Evolutionary conservation across 208 protist genomes (phyloP), one percentile per base, ranked within the genome.

Genomic region (Leishmania turanica): DNA sequence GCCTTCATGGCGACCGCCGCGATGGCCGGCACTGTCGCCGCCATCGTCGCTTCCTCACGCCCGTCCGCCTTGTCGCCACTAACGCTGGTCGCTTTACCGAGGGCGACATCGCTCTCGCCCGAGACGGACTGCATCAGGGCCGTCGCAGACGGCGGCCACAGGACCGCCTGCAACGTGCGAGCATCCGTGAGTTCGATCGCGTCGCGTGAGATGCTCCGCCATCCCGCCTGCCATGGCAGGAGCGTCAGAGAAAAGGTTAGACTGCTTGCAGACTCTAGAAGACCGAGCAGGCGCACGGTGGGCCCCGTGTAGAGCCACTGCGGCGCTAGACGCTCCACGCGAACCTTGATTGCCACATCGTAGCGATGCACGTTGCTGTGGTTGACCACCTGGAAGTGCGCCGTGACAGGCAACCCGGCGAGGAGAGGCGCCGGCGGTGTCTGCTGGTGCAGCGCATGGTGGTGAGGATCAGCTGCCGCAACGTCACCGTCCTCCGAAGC

Each of bases 291-390:
- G 47, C 66, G 79, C n/a, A 89, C 31, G n/a, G 89, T 82, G 13
- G 88, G 85, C 1, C 91, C 93, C n/a, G 88, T 82, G 88, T 96
- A 95, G 66, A 95, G 81, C 84, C 82, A 92, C 64, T 88, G 77
- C 60, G 91, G 89, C 11, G 84, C 89, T 60, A 96, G 81, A 34
- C 77, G 60, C 79, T 95, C 93, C 71, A 91, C 87, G n/a, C 90
- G 86, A 24, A 95, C 84, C 69, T 93, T 93, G 45, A 95, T 75
- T 17, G 86, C 84, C 37, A 94, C 72, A 70, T 93, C 88, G 72
- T 87, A 78, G 77, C 73, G 76, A 54, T 78, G 62, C 58, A 83
- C 24, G 11, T 71, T 40, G 79, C 77, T 82, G 77, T 92, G 83
- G 76, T 89, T 88, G 31, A 87, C 15, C 11, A 87, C 71, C 8